Percentiles rank a stretch among this genome's conserved stretches.
Conservation (phyloP, 2,329 filamentous ascomycete species). For the Colletotrichum sp. region DNA sequence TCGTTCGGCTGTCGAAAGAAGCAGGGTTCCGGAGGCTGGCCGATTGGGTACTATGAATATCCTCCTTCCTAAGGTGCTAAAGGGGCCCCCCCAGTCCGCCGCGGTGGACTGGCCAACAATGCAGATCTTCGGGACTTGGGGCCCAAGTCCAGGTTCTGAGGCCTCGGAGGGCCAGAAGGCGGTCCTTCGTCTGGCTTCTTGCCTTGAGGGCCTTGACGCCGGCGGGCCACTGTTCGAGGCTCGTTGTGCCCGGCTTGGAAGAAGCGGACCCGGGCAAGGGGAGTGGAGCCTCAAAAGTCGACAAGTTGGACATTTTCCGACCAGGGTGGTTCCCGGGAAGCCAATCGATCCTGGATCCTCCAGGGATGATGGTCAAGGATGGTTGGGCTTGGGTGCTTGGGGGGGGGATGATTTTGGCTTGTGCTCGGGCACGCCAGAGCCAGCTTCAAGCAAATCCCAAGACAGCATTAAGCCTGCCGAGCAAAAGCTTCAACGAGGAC, state of each 20-base stretch:
- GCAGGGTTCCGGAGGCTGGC: constrained; percentile 21
- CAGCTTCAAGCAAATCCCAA: not conserved
- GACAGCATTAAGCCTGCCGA: not conserved
- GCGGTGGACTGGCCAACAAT: constrained; percentile 8
- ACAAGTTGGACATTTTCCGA: not conserved
- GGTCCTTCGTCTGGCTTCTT: not conserved
- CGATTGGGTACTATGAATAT: constrained; percentile 22
- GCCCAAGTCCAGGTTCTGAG: not conserved
- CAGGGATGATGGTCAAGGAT: not conserved
- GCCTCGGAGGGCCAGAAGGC: not conserved
- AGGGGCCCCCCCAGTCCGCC: not conserved
- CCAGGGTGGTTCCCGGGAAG: constrained; percentile 10
- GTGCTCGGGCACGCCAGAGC: not conserved
- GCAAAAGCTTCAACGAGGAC: not conserved
- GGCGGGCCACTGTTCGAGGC: not conserved
- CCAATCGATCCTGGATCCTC: constrained; percentile 13
- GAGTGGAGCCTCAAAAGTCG: not conserved
- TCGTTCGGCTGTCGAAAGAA: not conserved
- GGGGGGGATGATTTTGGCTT: not conserved
- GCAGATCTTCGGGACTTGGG: constrained; percentile 14
- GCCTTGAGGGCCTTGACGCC: not conserved
- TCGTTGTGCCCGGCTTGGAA: not conserved
- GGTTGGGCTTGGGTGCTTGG: not conserved
- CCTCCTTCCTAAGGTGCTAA: not conserved
- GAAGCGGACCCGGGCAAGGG: not conserved